A percentile compares a stretch with the other conserved stretches of the same genome.
phyloP scores from a whole-genome alignment of 331 rosid species.

The Prunus yedoensis region DNA sequence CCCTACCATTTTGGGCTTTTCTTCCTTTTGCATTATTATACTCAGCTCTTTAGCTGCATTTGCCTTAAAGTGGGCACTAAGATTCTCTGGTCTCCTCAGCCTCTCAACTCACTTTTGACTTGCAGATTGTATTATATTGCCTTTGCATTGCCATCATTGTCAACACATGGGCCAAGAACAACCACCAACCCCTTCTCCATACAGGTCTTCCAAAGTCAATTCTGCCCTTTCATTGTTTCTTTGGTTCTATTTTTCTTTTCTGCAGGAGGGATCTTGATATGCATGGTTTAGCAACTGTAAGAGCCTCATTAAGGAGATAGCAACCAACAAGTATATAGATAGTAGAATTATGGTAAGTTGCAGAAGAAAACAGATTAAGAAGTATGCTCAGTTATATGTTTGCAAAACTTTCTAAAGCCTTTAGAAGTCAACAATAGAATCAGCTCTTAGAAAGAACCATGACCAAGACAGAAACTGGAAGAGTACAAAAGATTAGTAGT shows the following conservation, averaged over 20 bases:
- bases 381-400: no score
- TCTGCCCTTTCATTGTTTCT: not conserved
- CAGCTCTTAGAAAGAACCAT: slow-evolving; percentile 2
- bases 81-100: slow-evolving; percentile 42
- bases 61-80: slow-evolving; percentile 40
- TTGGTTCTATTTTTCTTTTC: not conserved
- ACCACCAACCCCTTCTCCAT: not conserved
- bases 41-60: slow-evolving; percentile 15
- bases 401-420: not conserved
- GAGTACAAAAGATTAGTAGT: slow-evolving; percentile 38
- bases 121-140: slow-evolving; percentile 13
- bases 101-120: slow-evolving; percentile 53
- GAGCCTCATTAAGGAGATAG: no score
- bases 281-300: no score
- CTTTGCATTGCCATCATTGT: not conserved
- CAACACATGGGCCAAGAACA: slow-evolving; percentile 21
- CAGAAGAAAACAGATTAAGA: not conserved
- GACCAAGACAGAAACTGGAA: slow-evolving; percentile 14
- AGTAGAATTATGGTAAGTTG: no score
- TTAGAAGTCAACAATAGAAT: slow-evolving; percentile 2
- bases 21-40: slow-evolving; percentile 32
- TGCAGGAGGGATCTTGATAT: no score
- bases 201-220: slow-evolving; percentile 15
- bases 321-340: no score
- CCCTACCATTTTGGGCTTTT: slow-evolving; percentile 16